Evolutionary conservation across 306 rosid species (phyloP).

Genomic region (Coriaria nepalensis): DNA sequence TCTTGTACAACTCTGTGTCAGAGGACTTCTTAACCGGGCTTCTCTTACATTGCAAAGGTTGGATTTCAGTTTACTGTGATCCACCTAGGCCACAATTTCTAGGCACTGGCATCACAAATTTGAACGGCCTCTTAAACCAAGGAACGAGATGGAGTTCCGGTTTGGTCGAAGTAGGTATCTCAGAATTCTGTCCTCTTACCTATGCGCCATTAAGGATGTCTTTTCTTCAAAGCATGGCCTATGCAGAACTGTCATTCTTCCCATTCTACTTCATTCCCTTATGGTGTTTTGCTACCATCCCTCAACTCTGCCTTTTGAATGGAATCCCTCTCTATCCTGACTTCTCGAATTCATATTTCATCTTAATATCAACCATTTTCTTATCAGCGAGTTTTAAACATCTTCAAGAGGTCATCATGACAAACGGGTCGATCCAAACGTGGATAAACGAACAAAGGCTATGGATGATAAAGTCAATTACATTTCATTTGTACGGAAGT

Average conservation of each 20-base stretch:
- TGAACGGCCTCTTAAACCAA: constrained; percentile 50
- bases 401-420: constrained; percentile 32
- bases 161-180: constrained; percentile 37
- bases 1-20: constrained; percentile 30
- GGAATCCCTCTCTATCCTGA: constrained; percentile 51
- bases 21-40: constrained; percentile 59
- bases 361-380: constrained; percentile 26
- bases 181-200: constrained; percentile 42
- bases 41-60: constrained; percentile 43
- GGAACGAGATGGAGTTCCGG: constrained; percentile 53
- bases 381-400: constrained; percentile 21
- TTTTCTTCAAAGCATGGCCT: constrained; percentile 35
- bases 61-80: constrained; percentile 48
- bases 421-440: constrained; percentile 27
- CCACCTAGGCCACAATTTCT: constrained; percentile 53
- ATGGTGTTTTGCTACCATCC: constrained; percentile 38
- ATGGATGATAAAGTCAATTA: constrained; percentile 48
- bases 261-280: constrained; percentile 31
- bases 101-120: constrained; percentile 37
- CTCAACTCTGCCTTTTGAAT: constrained; percentile 45
- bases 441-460: constrained; percentile 42
- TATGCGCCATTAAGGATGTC: constrained; percentile 30
- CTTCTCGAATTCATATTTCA: constrained; percentile 35
- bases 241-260: constrained; percentile 22
- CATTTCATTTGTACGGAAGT: constrained; percentile 21